Evolutionary conservation across 768 basidiomycete genomes (phyloP), one percentile per base, ranked within the genome.

Genomic region (Sporobolomyces roseus): DNA sequence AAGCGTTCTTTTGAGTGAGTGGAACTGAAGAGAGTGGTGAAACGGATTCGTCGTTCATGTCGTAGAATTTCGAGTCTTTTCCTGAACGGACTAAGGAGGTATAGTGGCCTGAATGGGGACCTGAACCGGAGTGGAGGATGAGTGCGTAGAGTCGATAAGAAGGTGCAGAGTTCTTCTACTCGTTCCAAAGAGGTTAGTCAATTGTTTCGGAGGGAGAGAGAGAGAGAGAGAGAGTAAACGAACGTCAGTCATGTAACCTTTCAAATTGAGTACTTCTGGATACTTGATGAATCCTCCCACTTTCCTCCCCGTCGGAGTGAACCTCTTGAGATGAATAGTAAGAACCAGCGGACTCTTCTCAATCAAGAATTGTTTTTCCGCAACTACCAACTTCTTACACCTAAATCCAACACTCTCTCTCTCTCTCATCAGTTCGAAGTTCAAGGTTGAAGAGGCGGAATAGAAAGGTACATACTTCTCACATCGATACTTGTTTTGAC

Each of bases 41-140:
- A 29, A 93, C 88, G 52, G 81, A 81, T 33, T 93, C 91, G 77
- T 99, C 96, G 80, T 99, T 94, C 87, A 93, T 93, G 80, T 91
- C 87, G 80, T 84, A 86, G 93, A 93, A 99, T 41, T 80, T 80
- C n/a, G n/a, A n/a, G 16, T 86, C 87, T 38, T 84, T 80, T 41
- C 82, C 83, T 46, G 85, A 83, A 77, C 87, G 90, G 75, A 96
- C 86, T 74, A 85, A 87, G 23, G 93, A 88, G 72, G 86, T 91
- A 79, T 99, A 99, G 79, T 99, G 96, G 6, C 96, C 96, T 2
- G 90, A 93, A 76, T 96, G 90, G 19, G 93, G 91, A 8, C 93
- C 92, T 48, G 85, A 83, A 60, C 96, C 96, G 16, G 89, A 90
- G 78, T 99, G 96, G 72, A 87, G 91, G 62, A 97, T 90, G 68